These are phyloP conservation scores for Vigna hirtella DNA, from an alignment of 306 rosid species.

Conservation along the genomic window DNA sequence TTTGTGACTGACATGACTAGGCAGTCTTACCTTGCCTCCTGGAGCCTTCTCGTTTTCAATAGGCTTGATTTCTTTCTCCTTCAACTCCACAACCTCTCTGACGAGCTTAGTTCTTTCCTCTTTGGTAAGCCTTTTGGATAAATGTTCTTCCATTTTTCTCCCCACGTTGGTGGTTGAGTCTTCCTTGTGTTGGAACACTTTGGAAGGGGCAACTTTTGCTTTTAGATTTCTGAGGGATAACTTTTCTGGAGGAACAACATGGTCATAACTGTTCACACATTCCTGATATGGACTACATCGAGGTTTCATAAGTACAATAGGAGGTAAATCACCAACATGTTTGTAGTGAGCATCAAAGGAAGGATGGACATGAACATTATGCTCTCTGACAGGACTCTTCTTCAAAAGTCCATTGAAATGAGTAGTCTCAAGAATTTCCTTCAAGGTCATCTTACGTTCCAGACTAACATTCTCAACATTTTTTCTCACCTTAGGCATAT, in stretches of 20 bases:
- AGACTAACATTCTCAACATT: conserved; percentile 51
- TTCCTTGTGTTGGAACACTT: conserved; percentile 46
- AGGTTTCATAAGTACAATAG: conserved; percentile 86
- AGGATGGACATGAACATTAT: conserved; percentile 41
- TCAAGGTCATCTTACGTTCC: conserved; percentile 58
- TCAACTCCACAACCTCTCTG: conserved; percentile 46
- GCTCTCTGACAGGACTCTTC: conserved; percentile 54
- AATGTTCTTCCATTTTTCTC: conserved; percentile 50
- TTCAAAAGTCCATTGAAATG: conserved; percentile 66
- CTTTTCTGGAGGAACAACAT: conserved; percentile 45
- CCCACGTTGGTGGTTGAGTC: conserved; percentile 50
- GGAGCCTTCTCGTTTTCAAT: conserved; percentile 56
- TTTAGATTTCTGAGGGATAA: conserved; percentile 52
- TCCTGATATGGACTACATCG: conserved; percentile 45
- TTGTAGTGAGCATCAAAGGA: conserved; percentile 31
- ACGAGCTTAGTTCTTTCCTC: conserved; percentile 51
- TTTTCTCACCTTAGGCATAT: conserved; percentile 56
- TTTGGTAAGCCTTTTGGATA: conserved; percentile 45
- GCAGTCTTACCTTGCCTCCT: conserved; percentile 53
- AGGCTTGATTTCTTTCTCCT: conserved; percentile 54
- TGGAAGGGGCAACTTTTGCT: conserved; percentile 51
- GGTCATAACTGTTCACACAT: conserved; percentile 37
- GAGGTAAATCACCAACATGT: conserved; percentile 51
- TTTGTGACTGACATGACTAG: conserved; percentile 46
- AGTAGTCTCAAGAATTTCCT: conserved; percentile 75